phyloP scores from a whole-genome alignment of 2,329 filamentous ascomycete species.

The Aspergillus caelatus region DNA sequence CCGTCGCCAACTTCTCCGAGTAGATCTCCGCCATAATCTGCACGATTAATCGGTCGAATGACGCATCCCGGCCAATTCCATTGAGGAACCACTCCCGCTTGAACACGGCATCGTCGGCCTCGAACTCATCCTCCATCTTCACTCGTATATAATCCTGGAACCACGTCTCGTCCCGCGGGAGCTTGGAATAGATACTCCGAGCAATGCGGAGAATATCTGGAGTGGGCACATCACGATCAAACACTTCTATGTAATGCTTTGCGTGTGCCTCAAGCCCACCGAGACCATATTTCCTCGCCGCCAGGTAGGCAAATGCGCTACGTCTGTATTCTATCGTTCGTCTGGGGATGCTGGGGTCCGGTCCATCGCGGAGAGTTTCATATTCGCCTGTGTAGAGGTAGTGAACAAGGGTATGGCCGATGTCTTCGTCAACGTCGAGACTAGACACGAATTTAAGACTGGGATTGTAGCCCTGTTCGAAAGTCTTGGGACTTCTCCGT shows the following conservation, averaged over 20 bases:
- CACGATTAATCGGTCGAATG: constrained; percentile 4
- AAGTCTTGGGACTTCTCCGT: no score
- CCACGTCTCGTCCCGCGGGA: constrained; percentile 7
- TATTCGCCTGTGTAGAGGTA: constrained; percentile 11
- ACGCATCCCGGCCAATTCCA: constrained; percentile 1
- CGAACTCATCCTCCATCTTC: constrained; percentile 6
- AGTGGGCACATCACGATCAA: not conserved
- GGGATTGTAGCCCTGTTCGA: not conserved
- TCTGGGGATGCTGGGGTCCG: not conserved
- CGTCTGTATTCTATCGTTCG: constrained; percentile 1
- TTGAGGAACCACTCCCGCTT: not conserved
- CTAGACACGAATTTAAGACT: not conserved
- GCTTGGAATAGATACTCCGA: not conserved
- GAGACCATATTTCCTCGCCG: constrained; percentile 1
- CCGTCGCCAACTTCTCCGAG: constrained; percentile 1
- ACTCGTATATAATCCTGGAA: constrained; percentile 2
- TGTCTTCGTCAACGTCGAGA: constrained; percentile 1
- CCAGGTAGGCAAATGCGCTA: not conserved
- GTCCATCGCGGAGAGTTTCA: not conserved
- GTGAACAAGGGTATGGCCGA: constrained; percentile 10
- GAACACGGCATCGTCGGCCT: not conserved
- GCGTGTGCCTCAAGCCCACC: not conserved
- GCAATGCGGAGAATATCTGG: not conserved
- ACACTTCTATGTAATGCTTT: constrained; percentile 5
- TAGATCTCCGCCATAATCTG: constrained; percentile 1